Evolutionary conservation across 2,329 filamentous ascomycete species (phyloP), one percentile per base, ranked within the genome.

Genomic region (Exophiala sp.): DNA sequence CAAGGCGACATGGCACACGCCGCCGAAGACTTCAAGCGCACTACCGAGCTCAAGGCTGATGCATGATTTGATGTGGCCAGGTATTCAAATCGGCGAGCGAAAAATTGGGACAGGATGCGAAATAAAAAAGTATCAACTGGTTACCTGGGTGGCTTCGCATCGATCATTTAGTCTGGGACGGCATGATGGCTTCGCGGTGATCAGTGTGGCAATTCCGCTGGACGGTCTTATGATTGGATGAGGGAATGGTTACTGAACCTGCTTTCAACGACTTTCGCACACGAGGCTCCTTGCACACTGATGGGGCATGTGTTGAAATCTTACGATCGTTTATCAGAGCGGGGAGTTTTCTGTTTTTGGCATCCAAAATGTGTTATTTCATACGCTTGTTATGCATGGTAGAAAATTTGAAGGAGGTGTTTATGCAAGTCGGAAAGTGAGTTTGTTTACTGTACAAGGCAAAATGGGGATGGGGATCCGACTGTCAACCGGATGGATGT

Each of bases 1-100:
- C 16, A 55, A 1, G 50, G 48, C 21, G 58, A 57, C 27, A 53
- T 58, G 56, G 54, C 58, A 14, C 56, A 58, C 41, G 49, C 56
- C 7, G 29, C 46, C 10, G 53, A 60, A 35, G 47, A 51, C 18
- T 48, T 50, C 37, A 57, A 57, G 38, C 44, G 50, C n/a, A 39
- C 9, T 24, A 54, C 54, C 5, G 49, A 57, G 9, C 47, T 52
- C 34, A 46, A 52, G 18, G 51, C 43, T 19, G 16, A 18, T 30
- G 48, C 54, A 38, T 57, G 30, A 54, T 40, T 2, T 18, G 35
- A 18, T 5, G 23, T 13, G 9, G 11, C 13, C 21, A 13, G 2
- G 14, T 29, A 42, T 40, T 32, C 22, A 40, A 24, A 21, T 27
- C 43, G 40, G 35, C 35, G 32, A 24, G n/a, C 18, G 27, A 49